A percentile compares a stretch with the other conserved stretches of the same genome.
Conservation (phyloP, 306 rosid genomes). For the Erythrophleum fordii region DNA sequence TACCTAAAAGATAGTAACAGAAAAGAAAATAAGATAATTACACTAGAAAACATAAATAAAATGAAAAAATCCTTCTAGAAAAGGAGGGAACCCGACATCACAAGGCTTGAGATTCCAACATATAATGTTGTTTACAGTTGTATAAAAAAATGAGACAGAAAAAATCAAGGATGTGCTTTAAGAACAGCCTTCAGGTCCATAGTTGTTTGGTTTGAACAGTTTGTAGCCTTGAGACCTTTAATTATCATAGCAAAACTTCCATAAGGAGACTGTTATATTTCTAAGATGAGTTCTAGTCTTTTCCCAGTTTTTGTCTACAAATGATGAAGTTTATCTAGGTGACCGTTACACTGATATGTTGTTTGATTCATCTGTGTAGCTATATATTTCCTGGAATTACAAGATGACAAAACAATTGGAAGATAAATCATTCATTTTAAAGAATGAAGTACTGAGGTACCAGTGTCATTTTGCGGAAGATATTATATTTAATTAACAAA, state of each 20-base stretch:
- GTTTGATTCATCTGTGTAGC: background rate
- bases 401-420: background rate
- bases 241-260: conserved; percentile 7
- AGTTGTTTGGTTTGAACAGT: conserved; percentile 11
- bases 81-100: background rate
- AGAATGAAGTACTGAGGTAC: background rate
- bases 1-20: background rate
- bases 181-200: conserved; percentile 7
- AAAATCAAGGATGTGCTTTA: conserved; percentile 21
- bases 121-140: background rate
- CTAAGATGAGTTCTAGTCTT: background rate
- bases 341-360: conserved; percentile 1
- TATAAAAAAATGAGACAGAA: background rate
- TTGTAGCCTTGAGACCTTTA: conserved; percentile 26
- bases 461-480: conserved; percentile 22
- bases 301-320: background rate
- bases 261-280: conserved; percentile 5
- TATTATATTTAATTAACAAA: background rate
- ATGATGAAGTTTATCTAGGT: conserved; percentile 6
- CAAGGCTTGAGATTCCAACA: background rate
- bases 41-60: background rate
- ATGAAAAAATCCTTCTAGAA: background rate
- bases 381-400: background rate
- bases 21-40: too few relatives aligned
- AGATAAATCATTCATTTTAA: conserved; percentile 1